Percentiles rank a stretch among this genome's conserved stretches.
Conservation (phyloP, 495 filamentous ascomycete genomes). For the Penicillium steckii region DNA sequence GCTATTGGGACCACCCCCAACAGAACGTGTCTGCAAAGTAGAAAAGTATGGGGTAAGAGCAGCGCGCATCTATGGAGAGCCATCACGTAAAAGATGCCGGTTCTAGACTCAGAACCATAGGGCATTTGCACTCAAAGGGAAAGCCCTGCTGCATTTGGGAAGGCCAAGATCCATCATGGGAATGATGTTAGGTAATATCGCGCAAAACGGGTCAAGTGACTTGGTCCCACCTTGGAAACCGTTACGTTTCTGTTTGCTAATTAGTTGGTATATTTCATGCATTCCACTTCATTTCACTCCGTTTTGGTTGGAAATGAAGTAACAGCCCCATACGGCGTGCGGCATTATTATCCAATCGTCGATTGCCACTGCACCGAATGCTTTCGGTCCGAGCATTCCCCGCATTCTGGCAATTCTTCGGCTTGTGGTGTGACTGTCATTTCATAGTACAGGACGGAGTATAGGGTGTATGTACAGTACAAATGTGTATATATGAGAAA, state of each 20-base stretch:
- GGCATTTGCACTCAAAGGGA: constrained; percentile 3
- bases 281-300: no score
- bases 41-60: not conserved
- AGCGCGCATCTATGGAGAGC: not conserved
- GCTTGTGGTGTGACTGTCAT: not conserved
- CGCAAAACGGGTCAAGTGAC: constrained; percentile 11
- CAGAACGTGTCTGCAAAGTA: not conserved
- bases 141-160: constrained; percentile 7
- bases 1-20: constrained; percentile 7
- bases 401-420: constrained; percentile 1
- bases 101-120: constrained; percentile 7
- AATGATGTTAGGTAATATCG: constrained; percentile 18
- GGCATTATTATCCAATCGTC: not conserved
- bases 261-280: not conserved
- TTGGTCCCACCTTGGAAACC: constrained; percentile 4
- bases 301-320: not conserved
- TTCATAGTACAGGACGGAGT: no score
- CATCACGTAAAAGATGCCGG: constrained; percentile 13
- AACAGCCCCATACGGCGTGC: not conserved
- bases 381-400: not conserved
- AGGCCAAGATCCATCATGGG: constrained; percentile 7
- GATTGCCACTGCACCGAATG: not conserved
- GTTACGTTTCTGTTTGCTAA: not conserved
- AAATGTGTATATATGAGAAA: no score
- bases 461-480: not conserved